Evolutionary conservation across 2,329 filamentous ascomycete genomes (phyloP), one percentile per base, ranked within the genome.

Genomic region (Coleophoma crateriformis): DNA sequence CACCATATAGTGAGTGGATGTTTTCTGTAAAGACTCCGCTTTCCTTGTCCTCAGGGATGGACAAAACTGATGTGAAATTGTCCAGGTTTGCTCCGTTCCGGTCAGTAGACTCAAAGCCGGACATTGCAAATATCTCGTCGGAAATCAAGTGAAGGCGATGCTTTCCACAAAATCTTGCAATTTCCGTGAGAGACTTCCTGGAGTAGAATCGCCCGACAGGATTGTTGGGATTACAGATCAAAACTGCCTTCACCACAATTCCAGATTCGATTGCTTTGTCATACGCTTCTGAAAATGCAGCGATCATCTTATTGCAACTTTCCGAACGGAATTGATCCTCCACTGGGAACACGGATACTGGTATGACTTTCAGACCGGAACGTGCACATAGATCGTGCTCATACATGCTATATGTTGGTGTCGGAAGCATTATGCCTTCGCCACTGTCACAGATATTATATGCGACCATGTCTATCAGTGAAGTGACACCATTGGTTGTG

Each of bases 51-150:
- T 20, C 17, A 12, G 40, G 15, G 10, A 79, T 72, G 1, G 74
- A 71, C 1, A 79, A 61, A 2, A 68, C 63, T 0, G 76, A 79
- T 3, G 70, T 73, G 53, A 80, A 80, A 0, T 64, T 62, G 8
- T 34, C 34, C 37, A 40, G 17, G 42, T 42, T 11, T 17, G 2
- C 17, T 0, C 54, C 8, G 3, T 61, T 59, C 2, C 52, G 58
- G 40, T 65, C 71, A 4, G 7, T 14, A 19, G 8, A 20, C 22
- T 66, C 56, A 56, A 65, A 75, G 0, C 68, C 59, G 0, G 71
- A 72, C n/a, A 71, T 54, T 3, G 71, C 73, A 54, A 75, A 76
- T 38, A 76, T 71, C 53, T 77, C 73, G 52, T 76, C 73, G 47
- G 66, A 68, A 51, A 76, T 66, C 20, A 76, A 54, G 51, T 76